These are phyloP conservation scores for Blastobotrys parvus DNA, from an alignment of 805 yeast genomes.

Conservation along the genomic window DNA sequence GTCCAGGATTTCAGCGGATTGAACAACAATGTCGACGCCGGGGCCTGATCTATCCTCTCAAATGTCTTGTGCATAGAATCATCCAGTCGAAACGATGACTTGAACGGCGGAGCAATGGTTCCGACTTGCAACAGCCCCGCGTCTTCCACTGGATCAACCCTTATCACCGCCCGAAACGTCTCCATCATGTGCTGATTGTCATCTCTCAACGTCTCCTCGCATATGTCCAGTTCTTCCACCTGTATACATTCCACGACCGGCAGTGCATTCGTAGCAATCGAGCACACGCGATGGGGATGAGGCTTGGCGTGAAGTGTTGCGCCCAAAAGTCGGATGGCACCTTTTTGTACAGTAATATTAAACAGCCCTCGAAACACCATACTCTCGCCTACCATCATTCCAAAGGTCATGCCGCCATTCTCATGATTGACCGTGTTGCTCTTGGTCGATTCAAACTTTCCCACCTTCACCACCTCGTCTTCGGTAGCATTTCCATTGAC, in stretches of 20 bases:
- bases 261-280: conserved; percentile 16
- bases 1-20: conserved; percentile 18
- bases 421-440: neutral
- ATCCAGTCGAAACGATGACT: conserved; percentile 13
- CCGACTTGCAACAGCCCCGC: conserved; percentile 5
- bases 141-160: conserved; percentile 2
- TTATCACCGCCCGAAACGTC: conserved; percentile 4
- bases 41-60: conserved; percentile 1
- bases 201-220: conserved; percentile 7
- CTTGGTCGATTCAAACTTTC: conserved; percentile 3
- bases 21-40: conserved; percentile 5
- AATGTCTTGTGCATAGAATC: neutral
- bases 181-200: conserved; percentile 6
- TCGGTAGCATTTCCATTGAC: neutral
- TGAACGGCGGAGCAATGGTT: conserved; percentile 23
- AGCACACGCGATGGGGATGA: conserved; percentile 10
- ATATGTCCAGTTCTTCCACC: conserved; percentile 6
- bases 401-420: conserved; percentile 2
- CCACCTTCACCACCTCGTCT: neutral
- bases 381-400: conserved; percentile 12
- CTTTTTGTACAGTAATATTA: conserved; percentile 22
- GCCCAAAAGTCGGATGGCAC: conserved; percentile 25
- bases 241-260: conserved; percentile 17
- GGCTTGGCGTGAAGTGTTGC: conserved; percentile 15
- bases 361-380: conserved; percentile 25